Base-by-base conservation (phyloP, 1,284 basidiomycete genomes). In the Wallemia ichthyophaga region DNA sequence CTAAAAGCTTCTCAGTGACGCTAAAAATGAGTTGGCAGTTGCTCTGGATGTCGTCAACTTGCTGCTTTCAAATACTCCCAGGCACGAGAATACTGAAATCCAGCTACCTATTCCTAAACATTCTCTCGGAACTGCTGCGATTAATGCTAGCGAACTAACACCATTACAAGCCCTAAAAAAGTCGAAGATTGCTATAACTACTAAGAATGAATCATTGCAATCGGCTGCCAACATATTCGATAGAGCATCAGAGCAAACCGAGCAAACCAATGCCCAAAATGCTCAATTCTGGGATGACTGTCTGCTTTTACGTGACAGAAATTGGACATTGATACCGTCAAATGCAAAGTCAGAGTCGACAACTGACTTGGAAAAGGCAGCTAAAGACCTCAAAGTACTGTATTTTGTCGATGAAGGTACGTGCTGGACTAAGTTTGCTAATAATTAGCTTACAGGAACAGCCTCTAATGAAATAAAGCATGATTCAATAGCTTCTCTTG, bases 261-360 rank as follows among this genome's bases (percentile, higher is more conserved):
- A 83, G 65, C 72, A 76, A 56, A 73, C 76, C 23, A 71, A 79
- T 31, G 63, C 75, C 15, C 71, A 74, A 37, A 76, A 77, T 27
- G 82, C 83, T 65, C 76, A 73, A 61, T 85, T 84, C 64, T 85
- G 83, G 83, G 71, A 78, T 5, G 77, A 85, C 66, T 83, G 83
- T 2, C 72, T 85, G 58, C 80, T 76, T 65, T 78, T 83, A 48
- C 73, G 83, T 62, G 70, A 76, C 63, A 76, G 73, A 2, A 85
- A 85, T 62, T 85, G 83, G 83, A 75, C 79, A 11, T 69, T 85
- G 26, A 74, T 80, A 54, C 81, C 83, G 27, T 81, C 83, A 1
- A 82, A 82, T 32, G 72, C 83, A 72, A 56, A 81, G 81, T 33
- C 74, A 79, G 25, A 71, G 77, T 0, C 78, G 82, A 81, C 67